Evolutionary conservation across 345 rosid species (phyloP).

Genomic region (Pelargonium nanum): DNA sequence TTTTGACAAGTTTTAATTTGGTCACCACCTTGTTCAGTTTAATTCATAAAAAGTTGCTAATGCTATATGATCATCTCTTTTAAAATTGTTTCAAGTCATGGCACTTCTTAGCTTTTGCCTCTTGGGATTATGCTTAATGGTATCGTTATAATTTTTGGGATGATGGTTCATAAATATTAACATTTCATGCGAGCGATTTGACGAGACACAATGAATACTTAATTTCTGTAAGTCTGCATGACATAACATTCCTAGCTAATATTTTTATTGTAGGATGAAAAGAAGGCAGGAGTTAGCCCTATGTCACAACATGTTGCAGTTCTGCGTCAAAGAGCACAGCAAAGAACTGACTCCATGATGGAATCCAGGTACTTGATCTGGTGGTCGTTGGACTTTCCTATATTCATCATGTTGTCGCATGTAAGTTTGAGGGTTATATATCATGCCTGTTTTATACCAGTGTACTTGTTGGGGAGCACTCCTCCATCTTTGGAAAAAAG

Average conservation of each 20-base stretch:
- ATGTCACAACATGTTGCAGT: slow-evolving; percentile 43
- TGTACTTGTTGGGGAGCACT: slow-evolving; percentile 68
- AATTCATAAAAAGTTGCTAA: no score
- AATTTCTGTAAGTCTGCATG: no score
- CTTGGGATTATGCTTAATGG: no score
- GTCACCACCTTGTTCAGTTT: no score
- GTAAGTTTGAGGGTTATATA: slow-evolving; percentile 4
- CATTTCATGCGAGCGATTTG: no score
- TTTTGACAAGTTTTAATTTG: no score
- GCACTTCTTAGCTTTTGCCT: background rate
- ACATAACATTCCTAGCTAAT: background rate
- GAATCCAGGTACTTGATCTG: slow-evolving; percentile 58
- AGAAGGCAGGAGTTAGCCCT: slow-evolving; percentile 54
- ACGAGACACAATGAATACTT: no score
- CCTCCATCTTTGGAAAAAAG: slow-evolving; percentile 45
- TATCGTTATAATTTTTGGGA: no score
- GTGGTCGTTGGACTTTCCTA: slow-evolving; percentile 1
- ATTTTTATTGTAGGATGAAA: slow-evolving; percentile 44
- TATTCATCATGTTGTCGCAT: background rate
- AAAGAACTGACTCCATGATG: slow-evolving; percentile 54
- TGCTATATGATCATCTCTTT: no score
- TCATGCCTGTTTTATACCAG: slow-evolving; percentile 29
- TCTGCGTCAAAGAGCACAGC: slow-evolving; percentile 53
- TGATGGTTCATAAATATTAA: background rate
- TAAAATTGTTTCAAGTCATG: no score